Conservation (phyloP, 176 grass and related monocot genomes). For the Sorghum bicolor region DNA sequence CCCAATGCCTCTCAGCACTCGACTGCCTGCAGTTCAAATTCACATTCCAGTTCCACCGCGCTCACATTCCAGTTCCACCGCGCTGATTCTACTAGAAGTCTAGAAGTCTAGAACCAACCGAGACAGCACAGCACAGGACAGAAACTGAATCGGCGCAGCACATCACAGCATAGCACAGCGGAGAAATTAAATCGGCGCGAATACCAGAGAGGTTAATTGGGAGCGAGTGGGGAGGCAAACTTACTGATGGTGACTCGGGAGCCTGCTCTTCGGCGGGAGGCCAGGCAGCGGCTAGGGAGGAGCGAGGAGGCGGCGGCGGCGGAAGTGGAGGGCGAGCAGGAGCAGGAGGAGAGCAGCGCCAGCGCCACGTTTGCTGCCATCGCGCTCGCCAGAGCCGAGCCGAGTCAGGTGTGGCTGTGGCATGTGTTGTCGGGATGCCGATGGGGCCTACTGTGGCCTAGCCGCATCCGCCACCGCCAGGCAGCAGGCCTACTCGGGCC, state of each 20-base stretch:
- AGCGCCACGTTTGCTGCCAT: conserved; percentile 49
- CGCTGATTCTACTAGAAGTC: background rate
- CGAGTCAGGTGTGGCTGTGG: background rate
- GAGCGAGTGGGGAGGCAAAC: background rate
- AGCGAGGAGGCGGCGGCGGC: background rate
- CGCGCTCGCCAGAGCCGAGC: background rate
- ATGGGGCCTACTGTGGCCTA: background rate
- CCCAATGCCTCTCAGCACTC: background rate
- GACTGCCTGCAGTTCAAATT: background rate
- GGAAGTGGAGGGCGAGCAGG: conserved; percentile 22
- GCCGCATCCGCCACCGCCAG: no score
- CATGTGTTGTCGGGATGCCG: background rate
- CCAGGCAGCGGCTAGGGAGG: conserved; percentile 14
- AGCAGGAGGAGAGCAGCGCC: conserved; percentile 21
- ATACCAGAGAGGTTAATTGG: background rate
- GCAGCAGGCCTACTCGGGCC: background rate
- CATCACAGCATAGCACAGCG: background rate
- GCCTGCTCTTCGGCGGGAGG: background rate
- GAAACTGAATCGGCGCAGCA: background rate
- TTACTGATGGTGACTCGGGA: conserved; percentile 34
- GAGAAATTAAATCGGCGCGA: background rate
- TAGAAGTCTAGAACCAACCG: background rate
- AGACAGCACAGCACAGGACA: background rate
- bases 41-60: background rate
- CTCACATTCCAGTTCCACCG: background rate